Conservation (phyloP, 2,329 filamentous ascomycete species). For the Acephala macrosclerotiorum region DNA sequence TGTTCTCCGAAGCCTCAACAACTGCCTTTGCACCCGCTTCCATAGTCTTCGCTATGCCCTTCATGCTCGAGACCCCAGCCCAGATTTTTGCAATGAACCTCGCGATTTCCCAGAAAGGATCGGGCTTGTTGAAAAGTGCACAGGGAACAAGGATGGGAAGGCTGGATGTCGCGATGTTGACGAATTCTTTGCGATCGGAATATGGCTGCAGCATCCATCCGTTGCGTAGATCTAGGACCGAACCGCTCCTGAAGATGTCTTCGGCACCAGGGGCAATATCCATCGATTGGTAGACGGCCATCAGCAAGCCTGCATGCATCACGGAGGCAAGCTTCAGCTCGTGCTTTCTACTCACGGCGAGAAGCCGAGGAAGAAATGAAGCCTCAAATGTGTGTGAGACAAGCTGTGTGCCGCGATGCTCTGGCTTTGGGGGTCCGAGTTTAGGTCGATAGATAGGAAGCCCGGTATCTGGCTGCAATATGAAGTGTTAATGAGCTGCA, state of each 20-base stretch:
- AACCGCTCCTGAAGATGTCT: conserved; percentile 19
- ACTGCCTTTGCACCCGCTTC: conserved; percentile 32
- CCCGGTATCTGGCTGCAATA: conserved; percentile 14
- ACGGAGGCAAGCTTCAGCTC: conserved; percentile 21
- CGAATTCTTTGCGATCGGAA: conserved; percentile 14
- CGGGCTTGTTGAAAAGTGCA: not conserved
- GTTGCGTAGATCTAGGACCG: conserved; percentile 23
- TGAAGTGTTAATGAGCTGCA: not conserved
- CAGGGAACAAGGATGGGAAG: conserved; percentile 21
- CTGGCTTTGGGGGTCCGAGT: conserved; percentile 10
- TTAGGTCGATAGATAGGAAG: conserved; percentile 22
- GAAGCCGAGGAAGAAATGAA: conserved; percentile 19
- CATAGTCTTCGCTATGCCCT: conserved; percentile 19
- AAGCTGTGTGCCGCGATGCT: conserved; percentile 16
- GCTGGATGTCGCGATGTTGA: conserved; percentile 21
- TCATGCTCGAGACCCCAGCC: conserved; percentile 11
- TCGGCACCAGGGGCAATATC: conserved; percentile 8
- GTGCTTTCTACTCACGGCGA: conserved; percentile 11
- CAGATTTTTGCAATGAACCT: conserved; percentile 12
- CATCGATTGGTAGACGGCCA: conserved; percentile 12
- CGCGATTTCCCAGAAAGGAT: conserved; percentile 16
- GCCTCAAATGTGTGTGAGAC: conserved; percentile 16
- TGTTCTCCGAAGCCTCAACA: conserved; percentile 13
- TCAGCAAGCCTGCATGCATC: conserved; percentile 19
- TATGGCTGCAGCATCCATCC: conserved; percentile 15